phyloP scores from a whole-genome alignment of 2,329 filamentous ascomycete species.

The Rutstroemia sp. region DNA sequence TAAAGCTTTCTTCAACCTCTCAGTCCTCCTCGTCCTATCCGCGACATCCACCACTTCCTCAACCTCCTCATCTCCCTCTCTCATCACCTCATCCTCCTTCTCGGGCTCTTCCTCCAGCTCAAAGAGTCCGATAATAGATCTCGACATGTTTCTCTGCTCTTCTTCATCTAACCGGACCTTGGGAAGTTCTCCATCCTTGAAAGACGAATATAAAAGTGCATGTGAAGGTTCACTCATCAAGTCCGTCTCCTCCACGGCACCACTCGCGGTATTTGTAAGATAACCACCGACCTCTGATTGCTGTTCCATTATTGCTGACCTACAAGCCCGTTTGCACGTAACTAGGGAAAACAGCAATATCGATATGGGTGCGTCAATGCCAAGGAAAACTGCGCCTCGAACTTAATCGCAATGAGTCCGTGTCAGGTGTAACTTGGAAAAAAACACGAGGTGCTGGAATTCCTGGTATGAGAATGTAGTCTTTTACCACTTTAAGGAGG shows the following conservation, averaged over 20 bases:
- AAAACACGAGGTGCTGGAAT: not conserved
- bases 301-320: not conserved
- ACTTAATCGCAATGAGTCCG: not conserved
- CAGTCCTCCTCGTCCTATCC: conserved; percentile 24
- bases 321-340: not conserved
- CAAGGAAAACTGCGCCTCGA: conserved; percentile 3
- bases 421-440: not conserved
- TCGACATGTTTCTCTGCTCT: conserved; percentile 14
- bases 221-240: not conserved
- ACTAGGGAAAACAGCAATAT: no score
- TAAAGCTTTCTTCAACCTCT: conserved; percentile 20
- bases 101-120: conserved; percentile 13
- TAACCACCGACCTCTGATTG: not conserved
- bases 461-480: not conserved
- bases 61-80: conserved; percentile 16
- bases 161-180: conserved; percentile 6
- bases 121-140: conserved; percentile 18
- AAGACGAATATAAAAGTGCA: not conserved
- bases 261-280: not conserved
- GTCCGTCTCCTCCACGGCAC: not conserved
- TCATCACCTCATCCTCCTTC: conserved; percentile 10
- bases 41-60: conserved; percentile 23
- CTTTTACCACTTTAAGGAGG: no score
- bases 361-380: not conserved
- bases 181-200: not conserved